Conservation (phyloP, 192 early-diverging fungal genomes). For the Mortierella alpina region DNA sequence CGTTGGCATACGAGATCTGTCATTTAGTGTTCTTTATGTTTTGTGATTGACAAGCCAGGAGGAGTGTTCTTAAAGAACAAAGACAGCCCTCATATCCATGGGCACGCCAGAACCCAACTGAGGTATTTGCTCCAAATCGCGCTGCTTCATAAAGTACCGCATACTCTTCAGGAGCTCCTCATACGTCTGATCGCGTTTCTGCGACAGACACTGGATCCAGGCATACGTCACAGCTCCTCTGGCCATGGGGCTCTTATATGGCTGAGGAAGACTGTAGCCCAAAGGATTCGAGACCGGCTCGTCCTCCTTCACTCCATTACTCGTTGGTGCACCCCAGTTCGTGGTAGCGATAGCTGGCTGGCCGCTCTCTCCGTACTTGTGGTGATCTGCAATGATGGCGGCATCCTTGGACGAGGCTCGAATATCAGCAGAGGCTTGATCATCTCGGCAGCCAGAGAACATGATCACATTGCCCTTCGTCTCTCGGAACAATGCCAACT, state of each 20-base stretch:
- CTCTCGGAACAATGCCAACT: constrained; percentile 49
- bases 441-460: constrained; percentile 77
- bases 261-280: constrained; percentile 53
- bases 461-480: constrained; percentile 74
- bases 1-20: too few relatives aligned
- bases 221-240: constrained; percentile 48
- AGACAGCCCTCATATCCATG: constrained; percentile 47
- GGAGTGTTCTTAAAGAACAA: constrained; percentile 13
- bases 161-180: constrained; percentile 49
- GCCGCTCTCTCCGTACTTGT: neutral
- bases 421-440: constrained; percentile 78
- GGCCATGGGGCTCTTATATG: constrained; percentile 41
- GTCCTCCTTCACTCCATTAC: constrained; percentile 1
- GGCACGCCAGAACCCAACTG: constrained; percentile 46
- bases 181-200: constrained; percentile 39
- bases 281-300: constrained; percentile 15
- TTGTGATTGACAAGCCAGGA: neutral
- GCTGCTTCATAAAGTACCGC: constrained; percentile 53
- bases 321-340: constrained; percentile 15
- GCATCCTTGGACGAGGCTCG: constrained; percentile 70
- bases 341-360: neutral
- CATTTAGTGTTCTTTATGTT: neutral
- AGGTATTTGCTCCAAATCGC: constrained; percentile 48
- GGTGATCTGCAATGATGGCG: constrained; percentile 71
- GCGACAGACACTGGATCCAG: constrained; percentile 46